These are phyloP conservation scores for Boletus rex-veris DNA, from an alignment of 768 basidiomycete species.

Conservation along the genomic window DNA sequence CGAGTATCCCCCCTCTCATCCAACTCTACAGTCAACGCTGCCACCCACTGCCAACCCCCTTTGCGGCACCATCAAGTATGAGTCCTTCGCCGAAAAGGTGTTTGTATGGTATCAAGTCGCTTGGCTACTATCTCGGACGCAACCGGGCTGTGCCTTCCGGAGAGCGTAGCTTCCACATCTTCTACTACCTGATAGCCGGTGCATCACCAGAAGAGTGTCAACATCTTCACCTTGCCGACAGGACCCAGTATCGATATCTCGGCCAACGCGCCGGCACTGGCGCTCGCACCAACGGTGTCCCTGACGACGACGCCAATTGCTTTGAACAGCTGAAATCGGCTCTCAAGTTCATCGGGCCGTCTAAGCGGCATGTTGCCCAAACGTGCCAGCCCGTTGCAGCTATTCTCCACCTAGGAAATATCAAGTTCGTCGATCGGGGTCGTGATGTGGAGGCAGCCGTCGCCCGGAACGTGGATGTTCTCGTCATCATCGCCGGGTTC, in stretches of 20 bases:
- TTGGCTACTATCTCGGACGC: too few relatives aligned
- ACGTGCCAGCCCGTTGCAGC: slow-evolving; percentile 93
- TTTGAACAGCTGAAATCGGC: slow-evolving; percentile 95
- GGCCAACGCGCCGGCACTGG: too few relatives aligned
- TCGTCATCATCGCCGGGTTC: slow-evolving; percentile 90
- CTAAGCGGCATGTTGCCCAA: slow-evolving; percentile 92
- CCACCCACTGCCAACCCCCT: too few relatives aligned
- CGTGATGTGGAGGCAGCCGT: slow-evolving; percentile 92
- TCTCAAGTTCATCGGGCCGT: slow-evolving; percentile 88
- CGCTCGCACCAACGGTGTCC: slow-evolving; percentile 39
- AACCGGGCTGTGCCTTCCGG: slow-evolving; percentile 34
- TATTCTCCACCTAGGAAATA: slow-evolving; percentile 93
- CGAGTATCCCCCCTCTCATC: too few relatives aligned
- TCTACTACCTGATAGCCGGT: slow-evolving; percentile 46
- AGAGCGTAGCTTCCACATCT: slow-evolving; percentile 93
- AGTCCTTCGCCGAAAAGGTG: too few relatives aligned
- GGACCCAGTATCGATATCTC: slow-evolving; percentile 19
- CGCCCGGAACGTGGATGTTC: slow-evolving; percentile 78
- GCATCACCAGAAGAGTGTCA: slow-evolving; percentile 84
- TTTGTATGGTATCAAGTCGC: too few relatives aligned
- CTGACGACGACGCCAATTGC: slow-evolving; percentile 78
- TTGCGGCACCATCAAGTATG: too few relatives aligned
- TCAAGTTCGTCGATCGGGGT: slow-evolving; percentile 84
- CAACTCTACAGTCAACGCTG: too few relatives aligned
- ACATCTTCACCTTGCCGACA: slow-evolving; percentile 81